Base-by-base conservation (phyloP, 2,329 filamentous ascomycete genomes). In the Escovopsis weberi region DNA sequence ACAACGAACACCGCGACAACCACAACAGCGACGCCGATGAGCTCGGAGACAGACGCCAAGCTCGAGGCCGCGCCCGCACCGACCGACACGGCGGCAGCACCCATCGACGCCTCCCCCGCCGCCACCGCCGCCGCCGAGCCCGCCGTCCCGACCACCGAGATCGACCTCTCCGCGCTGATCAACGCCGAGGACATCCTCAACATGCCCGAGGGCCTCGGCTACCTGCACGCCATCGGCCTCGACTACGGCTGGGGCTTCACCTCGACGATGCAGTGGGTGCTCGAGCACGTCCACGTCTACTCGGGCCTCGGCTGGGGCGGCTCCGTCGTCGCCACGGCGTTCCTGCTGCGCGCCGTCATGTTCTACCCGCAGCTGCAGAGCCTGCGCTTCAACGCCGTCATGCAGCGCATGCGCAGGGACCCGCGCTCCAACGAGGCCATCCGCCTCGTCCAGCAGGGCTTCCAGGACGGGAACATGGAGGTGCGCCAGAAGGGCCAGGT, bases 201-300 rank as follows among this genome's bases (percentile, higher is more conserved):
- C 47, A 74, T 86, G 48, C 77, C 82, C 33, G 82, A 89, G 55
- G 69, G 77, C 40, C 75, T 94, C 45, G 91, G 91, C 48, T 95
- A 88, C 55, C 68, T 98, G 45, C 76, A 84, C 51, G 72, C 77
- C 6, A 68, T 96, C 10, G 91, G 91, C 4, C 67, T 98, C 19
- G 85, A 96, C 53, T 96, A 82, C 55, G 87, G 89, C 56, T 88
- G 69, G 67, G 89, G 89, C 12, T 76, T 84, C 5, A 85, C 87
- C 0, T 65, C 79, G 4, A 50, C 76, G 12, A 78, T 91, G 60
- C 72, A 95, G 63, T 88, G 73, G 70, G 19, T 75, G 3, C 64
- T 96, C 10, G 91, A 98, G 67, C 78, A 89, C 57, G 58, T 93
- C 35, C 86, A 98, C 62, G 68, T 95, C 47, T 80, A 72, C 52